Evolutionary conservation across 352 stramenopile species (phyloP).

Genomic region (Phytophthora idaei): DNA sequence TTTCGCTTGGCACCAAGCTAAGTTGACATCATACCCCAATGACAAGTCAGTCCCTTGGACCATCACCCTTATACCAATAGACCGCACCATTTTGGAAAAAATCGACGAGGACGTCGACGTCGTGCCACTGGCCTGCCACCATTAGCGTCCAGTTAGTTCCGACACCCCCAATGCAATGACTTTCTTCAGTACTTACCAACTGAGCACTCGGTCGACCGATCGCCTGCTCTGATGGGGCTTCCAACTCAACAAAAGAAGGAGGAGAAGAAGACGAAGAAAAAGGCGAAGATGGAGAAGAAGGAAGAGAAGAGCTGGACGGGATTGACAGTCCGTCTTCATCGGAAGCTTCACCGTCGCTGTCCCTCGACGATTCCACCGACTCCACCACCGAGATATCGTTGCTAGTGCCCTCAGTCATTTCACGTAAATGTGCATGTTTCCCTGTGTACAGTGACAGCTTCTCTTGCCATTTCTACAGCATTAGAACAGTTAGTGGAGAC

Average conservation of each 20-base stretch:
- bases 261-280: conserved; percentile 4
- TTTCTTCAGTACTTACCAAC: conserved; percentile 19
- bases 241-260: not conserved
- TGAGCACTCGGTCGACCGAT: conserved; percentile 28
- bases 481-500: not conserved
- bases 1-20: conserved; percentile 46
- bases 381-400: conserved; percentile 4
- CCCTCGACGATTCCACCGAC: conserved; percentile 1
- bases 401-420: conserved; percentile 1
- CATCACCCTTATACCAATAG: not conserved
- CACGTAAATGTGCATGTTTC: not conserved
- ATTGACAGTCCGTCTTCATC: conserved; percentile 11
- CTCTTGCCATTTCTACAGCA: conserved; percentile 48
- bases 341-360: conserved; percentile 11
- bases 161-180: not conserved
- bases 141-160: conserved; percentile 10
- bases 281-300: conserved; percentile 4
- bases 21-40: conserved; percentile 1
- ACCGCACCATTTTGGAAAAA: conserved; percentile 45
- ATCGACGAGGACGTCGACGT: conserved; percentile 30
- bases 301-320: conserved; percentile 17
- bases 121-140: conserved; percentile 20
- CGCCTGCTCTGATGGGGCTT: conserved; percentile 4
- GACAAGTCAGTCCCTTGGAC: not conserved
- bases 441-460: conserved; percentile 47